Conservation (phyloP, 2,329 filamentous ascomycete genomes). For the Dactylellina leptospora region DNA sequence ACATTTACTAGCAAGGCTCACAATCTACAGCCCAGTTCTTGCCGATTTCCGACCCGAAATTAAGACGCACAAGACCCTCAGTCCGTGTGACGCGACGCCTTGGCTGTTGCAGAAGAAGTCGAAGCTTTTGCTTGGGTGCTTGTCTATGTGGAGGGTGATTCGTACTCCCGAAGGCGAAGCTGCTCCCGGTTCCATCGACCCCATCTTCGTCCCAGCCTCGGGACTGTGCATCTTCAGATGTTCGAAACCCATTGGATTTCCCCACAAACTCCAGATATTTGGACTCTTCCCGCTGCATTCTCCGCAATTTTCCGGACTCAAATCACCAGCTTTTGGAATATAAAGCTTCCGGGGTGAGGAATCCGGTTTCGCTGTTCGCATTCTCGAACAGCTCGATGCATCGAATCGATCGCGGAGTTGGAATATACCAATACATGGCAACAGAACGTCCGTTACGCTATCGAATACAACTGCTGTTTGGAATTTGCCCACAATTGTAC, state of each 20-base stretch:
- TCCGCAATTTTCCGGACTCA: conserved; percentile 11
- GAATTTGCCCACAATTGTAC: neutral
- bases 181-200: too few relatives aligned
- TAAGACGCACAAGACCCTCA: neutral
- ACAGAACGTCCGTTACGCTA: neutral
- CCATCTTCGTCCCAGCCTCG: neutral
- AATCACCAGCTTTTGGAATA: conserved; percentile 4
- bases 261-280: neutral
- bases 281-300: neutral
- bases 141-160: neutral
- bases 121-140: neutral
- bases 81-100: neutral
- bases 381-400: conserved; percentile 1
- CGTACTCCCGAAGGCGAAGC: too few relatives aligned
- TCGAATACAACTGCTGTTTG: neutral
- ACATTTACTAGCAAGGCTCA: neutral
- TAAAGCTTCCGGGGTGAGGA: conserved; percentile 5
- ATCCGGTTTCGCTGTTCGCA: conserved; percentile 38
- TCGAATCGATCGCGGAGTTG: conserved; percentile 17
- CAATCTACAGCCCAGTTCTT: neutral
- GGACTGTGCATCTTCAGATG: conserved; percentile 8
- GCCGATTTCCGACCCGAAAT: conserved; percentile 9
- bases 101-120: neutral
- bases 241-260: neutral
- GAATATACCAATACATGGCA: neutral